These are phyloP conservation scores for Iris macrosiphon DNA, from an alignment of 106 monocot genomes.

Conservation along the genomic window DNA sequence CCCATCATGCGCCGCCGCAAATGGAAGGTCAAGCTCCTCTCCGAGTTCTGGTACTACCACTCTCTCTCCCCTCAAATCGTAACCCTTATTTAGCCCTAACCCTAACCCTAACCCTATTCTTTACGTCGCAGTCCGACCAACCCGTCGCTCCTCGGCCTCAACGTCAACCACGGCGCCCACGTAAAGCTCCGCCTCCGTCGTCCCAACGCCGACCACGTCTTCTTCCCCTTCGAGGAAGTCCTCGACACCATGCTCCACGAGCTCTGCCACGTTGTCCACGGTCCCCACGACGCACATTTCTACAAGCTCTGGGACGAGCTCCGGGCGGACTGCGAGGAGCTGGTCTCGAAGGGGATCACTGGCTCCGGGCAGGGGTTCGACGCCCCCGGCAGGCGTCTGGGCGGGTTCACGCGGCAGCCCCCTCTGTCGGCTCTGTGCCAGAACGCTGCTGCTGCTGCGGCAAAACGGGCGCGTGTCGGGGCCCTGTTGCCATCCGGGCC, in stretches of 20 bases:
- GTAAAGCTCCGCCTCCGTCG: slow-evolving; percentile 78
- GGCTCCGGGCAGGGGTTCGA: slow-evolving; percentile 87
- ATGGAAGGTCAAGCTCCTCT: slow-evolving; percentile 88
- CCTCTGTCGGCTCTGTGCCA: slow-evolving; percentile 48
- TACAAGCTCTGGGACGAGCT: slow-evolving; percentile 98
- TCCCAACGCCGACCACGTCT: slow-evolving; percentile 59
- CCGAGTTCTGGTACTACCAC: slow-evolving; percentile 77
- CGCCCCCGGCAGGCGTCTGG: slow-evolving; percentile 70
- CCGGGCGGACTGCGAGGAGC: slow-evolving; percentile 83
- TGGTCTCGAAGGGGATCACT: slow-evolving; percentile 66
- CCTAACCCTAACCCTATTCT: background rate
- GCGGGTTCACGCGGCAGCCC: slow-evolving; percentile 63
- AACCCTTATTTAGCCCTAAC: background rate
- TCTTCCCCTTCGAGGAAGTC: slow-evolving; percentile 84
- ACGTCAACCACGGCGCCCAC: slow-evolving; percentile 52
- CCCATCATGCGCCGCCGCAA: slow-evolving; percentile 85
- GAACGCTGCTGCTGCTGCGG: slow-evolving; percentile 61
- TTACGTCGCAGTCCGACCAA: slow-evolving; percentile 36
- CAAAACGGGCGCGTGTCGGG: slow-evolving; percentile 53
- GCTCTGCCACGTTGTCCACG: slow-evolving; percentile 73
- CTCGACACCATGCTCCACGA: slow-evolving; percentile 98
- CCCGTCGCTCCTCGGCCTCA: slow-evolving; percentile 67
- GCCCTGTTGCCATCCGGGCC: slow-evolving; percentile 69
- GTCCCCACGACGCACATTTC: slow-evolving; percentile 76
- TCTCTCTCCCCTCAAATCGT: too few species aligned